These are phyloP conservation scores for Pyrenophora teres DNA, from an alignment of 2,329 filamentous ascomycete genomes.

Conservation along the genomic window DNA sequence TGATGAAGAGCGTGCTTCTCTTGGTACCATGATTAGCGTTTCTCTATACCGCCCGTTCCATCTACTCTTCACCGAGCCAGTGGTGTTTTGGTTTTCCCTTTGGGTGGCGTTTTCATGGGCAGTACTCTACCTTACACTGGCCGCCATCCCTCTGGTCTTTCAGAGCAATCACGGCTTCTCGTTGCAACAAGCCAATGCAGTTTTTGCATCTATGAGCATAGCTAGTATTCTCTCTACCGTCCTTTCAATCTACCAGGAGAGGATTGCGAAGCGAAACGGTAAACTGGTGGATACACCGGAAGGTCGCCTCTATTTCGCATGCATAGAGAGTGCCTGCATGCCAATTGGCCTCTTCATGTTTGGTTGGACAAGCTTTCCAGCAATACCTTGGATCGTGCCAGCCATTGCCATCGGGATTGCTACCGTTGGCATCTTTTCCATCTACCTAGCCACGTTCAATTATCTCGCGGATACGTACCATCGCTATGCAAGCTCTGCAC, in stretches of 20 bases:
- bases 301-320: constrained; percentile 80
- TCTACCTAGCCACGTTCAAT: constrained; percentile 83
- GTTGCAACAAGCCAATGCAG: constrained; percentile 67
- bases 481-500: constrained; percentile 79
- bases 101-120: constrained; percentile 93
- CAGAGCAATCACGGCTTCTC: constrained; percentile 68
- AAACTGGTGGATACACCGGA: constrained; percentile 62
- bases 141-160: constrained; percentile 80
- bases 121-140: constrained; percentile 83
- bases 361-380: constrained; percentile 68
- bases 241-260: constrained; percentile 74
- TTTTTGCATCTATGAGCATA: constrained; percentile 74
- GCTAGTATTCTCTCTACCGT: constrained; percentile 69
- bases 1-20: constrained; percentile 73
- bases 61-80: constrained; percentile 74
- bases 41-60: constrained; percentile 80
- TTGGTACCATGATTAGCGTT: constrained; percentile 71
- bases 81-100: constrained; percentile 84
- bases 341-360: constrained; percentile 83
- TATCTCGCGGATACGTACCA: constrained; percentile 90
- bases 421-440: constrained; percentile 81
- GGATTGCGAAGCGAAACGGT: constrained; percentile 59
- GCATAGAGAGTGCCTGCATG: constrained; percentile 73
- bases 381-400: constrained; percentile 73
- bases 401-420: constrained; percentile 72